These are phyloP conservation scores for Zea mays DNA, from an alignment of 176 grass and related monocot species.

Conservation along the genomic window Zm-B73-REFERENCE-NAM-5.0 NC_050098.1:428001-428500, in stretches of 20 bases:
- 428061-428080: constrained; percentile 93
- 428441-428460: not conserved
- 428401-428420: not conserved
- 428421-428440: constrained; percentile 3
- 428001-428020: constrained; percentile 84
- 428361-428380: constrained; percentile 13
- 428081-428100: constrained; percentile 89
- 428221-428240: not conserved
- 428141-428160: constrained; percentile 32
- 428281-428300: not conserved
- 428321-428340: constrained; percentile 15
- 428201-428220: not conserved
- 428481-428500: not conserved
- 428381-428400: constrained; percentile 5
- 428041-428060: constrained; percentile 72
- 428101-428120: constrained; percentile 72
- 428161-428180: constrained; percentile 12
- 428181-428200: constrained; percentile 16
- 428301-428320: constrained; percentile 10
- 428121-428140: constrained; percentile 30
- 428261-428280: not conserved
- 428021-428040: constrained; percentile 84
- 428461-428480: not conserved
- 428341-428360: not conserved
- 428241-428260: not conserved